A percentile compares a stretch with the other conserved stretches of the same genome.
Evolutionary conservation across 345 rosid genomes (phyloP).

Genomic region (Triadica sebifera): DNA sequence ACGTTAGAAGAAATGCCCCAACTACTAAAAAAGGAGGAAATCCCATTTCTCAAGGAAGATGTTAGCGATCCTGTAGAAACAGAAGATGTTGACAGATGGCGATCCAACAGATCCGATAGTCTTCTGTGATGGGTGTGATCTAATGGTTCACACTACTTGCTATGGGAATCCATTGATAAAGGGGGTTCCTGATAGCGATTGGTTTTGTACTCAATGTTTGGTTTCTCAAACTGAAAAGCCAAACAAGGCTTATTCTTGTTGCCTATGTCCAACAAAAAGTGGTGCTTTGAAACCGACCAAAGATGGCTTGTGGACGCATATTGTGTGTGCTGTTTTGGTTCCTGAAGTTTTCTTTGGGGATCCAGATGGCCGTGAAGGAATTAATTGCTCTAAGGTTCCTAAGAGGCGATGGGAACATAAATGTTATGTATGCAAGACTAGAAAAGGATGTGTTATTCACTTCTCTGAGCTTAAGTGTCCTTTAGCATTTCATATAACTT

Average conservation of each 20-base stretch:
- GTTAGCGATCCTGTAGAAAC: conserved; percentile 14
- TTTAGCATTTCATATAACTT: conserved; percentile 74
- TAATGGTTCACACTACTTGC: conserved; percentile 90
- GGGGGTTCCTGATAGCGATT: conserved; percentile 77
- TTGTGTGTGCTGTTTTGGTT: conserved; percentile 70
- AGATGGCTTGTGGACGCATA: conserved; percentile 72
- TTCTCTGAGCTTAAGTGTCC: conserved; percentile 83
- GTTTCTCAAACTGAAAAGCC: conserved; percentile 15
- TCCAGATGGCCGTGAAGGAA: conserved; percentile 79
- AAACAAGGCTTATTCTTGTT: conserved; percentile 38
- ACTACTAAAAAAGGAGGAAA: neutral
- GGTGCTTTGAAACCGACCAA: conserved; percentile 67
- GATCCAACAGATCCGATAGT: conserved; percentile 89
- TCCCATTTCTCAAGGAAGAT: neutral
- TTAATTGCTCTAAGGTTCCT: conserved; percentile 60
- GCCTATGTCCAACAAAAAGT: conserved; percentile 54
- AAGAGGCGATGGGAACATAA: conserved; percentile 55
- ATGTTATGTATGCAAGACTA: conserved; percentile 60
- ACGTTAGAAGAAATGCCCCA: neutral
- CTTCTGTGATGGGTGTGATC: conserved; percentile 91
- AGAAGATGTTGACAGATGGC: conserved; percentile 58
- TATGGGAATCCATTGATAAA: conserved; percentile 71
- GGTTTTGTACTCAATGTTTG: conserved; percentile 67
- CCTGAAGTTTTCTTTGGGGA: conserved; percentile 88
- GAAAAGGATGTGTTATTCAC: conserved; percentile 66